A percentile compares a stretch with the other conserved stretches of the same genome.
phyloP scores from a whole-genome alignment of 331 rosid species.

The Rosa hybrid region DNA sequence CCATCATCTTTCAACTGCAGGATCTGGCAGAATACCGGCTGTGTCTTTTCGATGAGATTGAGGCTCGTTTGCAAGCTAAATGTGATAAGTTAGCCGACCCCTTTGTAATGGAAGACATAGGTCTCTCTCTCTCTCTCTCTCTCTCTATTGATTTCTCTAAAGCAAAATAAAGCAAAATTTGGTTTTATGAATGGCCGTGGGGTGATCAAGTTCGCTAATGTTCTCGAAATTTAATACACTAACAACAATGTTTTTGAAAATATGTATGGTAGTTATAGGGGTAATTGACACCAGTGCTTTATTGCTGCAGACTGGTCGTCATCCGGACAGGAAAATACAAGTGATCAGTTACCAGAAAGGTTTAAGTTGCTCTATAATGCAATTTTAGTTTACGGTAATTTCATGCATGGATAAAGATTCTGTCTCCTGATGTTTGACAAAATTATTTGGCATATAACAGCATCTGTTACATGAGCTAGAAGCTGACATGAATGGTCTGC shows the following conservation, averaged over 20 bases:
- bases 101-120: slow-evolving; percentile 69
- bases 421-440: neutral
- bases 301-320: slow-evolving; percentile 55
- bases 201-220: neutral
- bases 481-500: neutral
- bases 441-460: neutral
- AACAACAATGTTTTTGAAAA: too few relatives aligned
- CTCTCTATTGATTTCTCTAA: neutral
- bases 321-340: slow-evolving; percentile 62
- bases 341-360: slow-evolving; percentile 88
- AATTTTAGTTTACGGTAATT: slow-evolving; percentile 19
- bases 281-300: slow-evolving; percentile 20
- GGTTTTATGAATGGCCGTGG: neutral
- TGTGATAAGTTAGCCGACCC: slow-evolving; percentile 71
- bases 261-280: neutral
- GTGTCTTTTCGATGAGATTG: slow-evolving; percentile 76
- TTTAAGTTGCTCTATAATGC: slow-evolving; percentile 33
- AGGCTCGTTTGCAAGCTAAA: slow-evolving; percentile 70
- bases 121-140: slow-evolving; percentile 37
- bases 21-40: slow-evolving; percentile 80
- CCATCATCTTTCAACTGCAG: slow-evolving; percentile 37
- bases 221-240: neutral
- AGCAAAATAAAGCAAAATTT: neutral
- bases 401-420: slow-evolving; percentile 4
- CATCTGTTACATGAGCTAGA: neutral